Conservation (phyloP, 2,329 filamentous ascomycete genomes). For the Alternaria alternata region DNA sequence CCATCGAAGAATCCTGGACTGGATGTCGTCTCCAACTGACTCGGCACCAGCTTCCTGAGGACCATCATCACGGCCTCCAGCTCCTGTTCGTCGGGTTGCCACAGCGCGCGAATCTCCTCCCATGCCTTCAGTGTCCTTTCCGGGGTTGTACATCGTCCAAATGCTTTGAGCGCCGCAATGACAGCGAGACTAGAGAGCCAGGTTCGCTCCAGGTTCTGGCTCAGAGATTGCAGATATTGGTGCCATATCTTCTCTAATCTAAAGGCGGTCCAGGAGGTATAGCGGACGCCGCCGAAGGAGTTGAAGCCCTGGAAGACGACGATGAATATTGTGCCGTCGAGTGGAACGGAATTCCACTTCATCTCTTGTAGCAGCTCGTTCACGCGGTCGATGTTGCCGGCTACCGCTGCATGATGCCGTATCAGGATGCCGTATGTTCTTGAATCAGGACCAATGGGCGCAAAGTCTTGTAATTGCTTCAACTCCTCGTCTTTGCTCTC, state of each 20-base stretch:
- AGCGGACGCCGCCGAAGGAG: slow-evolving; percentile 70
- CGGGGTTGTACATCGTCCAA: slow-evolving; percentile 65
- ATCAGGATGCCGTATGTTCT: slow-evolving; percentile 83
- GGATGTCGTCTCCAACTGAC: background rate
- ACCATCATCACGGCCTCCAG: slow-evolving; percentile 38
- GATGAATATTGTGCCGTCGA: slow-evolving; percentile 80
- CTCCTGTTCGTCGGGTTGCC: slow-evolving; percentile 49
- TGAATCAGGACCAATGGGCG: slow-evolving; percentile 75
- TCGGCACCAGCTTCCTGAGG: slow-evolving; percentile 36
- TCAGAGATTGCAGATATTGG: slow-evolving; percentile 35
- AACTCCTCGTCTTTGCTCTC: slow-evolving; percentile 60
- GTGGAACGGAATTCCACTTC: slow-evolving; percentile 68
- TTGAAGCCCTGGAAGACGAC: slow-evolving; percentile 84
- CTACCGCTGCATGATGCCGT: slow-evolving; percentile 72
- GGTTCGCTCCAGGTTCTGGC: slow-evolving; percentile 31
- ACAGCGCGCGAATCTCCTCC: slow-evolving; percentile 53
- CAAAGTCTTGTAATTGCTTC: slow-evolving; percentile 69
- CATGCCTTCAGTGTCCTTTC: slow-evolving; percentile 65
- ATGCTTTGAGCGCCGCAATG: slow-evolving; percentile 60
- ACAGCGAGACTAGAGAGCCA: slow-evolving; percentile 39
- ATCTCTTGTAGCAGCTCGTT: slow-evolving; percentile 81
- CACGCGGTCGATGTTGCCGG: slow-evolving; percentile 76
- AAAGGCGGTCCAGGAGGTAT: slow-evolving; percentile 75
- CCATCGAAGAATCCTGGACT: slow-evolving; percentile 10
- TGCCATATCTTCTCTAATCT: slow-evolving; percentile 64